These are phyloP conservation scores for Starmera amethionina DNA, from an alignment of 805 yeast genomes.

Conservation along the genomic window DNA sequence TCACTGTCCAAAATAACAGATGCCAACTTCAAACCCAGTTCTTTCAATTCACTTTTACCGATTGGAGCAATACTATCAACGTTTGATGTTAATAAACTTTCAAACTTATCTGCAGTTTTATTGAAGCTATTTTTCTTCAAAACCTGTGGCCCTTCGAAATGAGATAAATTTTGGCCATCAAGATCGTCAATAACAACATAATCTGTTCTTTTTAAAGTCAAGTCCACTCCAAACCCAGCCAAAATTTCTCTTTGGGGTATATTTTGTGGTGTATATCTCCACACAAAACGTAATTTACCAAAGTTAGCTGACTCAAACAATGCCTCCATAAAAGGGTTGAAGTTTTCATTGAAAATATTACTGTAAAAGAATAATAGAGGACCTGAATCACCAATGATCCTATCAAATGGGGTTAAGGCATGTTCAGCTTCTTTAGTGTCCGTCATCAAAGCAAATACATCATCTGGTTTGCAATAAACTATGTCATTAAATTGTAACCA, in stretches of 20 bases:
- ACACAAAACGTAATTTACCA: slow-evolving; percentile 62
- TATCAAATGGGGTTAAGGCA: slow-evolving; percentile 39
- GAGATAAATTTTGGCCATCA: slow-evolving; percentile 16
- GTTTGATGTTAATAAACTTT: slow-evolving; percentile 13
- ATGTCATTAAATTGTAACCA: slow-evolving; percentile 46
- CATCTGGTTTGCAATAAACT: slow-evolving; percentile 57
- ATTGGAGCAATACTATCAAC: slow-evolving; percentile 23
- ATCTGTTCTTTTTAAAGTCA: slow-evolving; percentile 57
- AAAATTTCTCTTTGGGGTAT: slow-evolving; percentile 20
- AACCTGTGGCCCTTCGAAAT: slow-evolving; percentile 18
- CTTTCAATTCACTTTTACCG: slow-evolving; percentile 21
- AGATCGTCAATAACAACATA: slow-evolving; percentile 58
- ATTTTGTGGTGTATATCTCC: slow-evolving; percentile 54
- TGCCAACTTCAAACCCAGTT: slow-evolving; percentile 31
- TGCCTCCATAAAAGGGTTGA: slow-evolving; percentile 47
- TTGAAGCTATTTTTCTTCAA: slow-evolving; percentile 1
- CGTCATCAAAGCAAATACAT: slow-evolving; percentile 70
- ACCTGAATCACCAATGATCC: slow-evolving; percentile 44
- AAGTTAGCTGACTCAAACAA: slow-evolving; percentile 47
- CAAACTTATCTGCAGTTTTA: not conserved
- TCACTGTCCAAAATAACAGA: slow-evolving; percentile 18
- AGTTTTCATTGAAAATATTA: slow-evolving; percentile 38
- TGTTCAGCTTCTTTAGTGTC: slow-evolving; percentile 17
- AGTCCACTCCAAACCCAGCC: slow-evolving; percentile 58
- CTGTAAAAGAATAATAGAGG: slow-evolving; percentile 66